These are phyloP conservation scores for Chlorella variabilis DNA, from an alignment of 163 green algal species.

Conservation along the genomic window DNA sequence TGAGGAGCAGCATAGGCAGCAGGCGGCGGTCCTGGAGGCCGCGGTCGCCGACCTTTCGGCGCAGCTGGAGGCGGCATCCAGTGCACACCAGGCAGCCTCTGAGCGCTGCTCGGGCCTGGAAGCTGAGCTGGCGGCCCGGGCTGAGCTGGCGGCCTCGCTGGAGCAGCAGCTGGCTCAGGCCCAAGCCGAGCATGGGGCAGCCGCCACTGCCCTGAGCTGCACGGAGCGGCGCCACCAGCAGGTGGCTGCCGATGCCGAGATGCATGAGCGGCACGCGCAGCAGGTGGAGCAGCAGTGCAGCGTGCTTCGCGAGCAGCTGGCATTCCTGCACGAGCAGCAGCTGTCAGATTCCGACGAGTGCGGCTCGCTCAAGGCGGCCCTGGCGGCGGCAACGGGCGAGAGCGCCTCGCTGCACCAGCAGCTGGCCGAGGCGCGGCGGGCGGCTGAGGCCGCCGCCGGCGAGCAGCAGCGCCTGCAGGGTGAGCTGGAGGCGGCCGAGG, in stretches of 20 bases:
- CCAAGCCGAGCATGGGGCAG: not conserved
- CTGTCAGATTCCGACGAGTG: not conserved
- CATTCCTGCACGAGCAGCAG: slow-evolving; percentile 23
- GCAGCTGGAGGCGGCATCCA: slow-evolving; percentile 2
- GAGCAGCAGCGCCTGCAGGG: slow-evolving; percentile 10
- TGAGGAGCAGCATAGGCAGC: not conserved
- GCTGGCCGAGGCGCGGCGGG: not conserved
- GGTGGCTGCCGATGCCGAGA: not conserved
- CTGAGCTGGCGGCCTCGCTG: not conserved
- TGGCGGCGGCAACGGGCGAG: not conserved
- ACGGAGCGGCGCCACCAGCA: not conserved
- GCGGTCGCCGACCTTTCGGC: not conserved
- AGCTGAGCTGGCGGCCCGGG: not conserved
- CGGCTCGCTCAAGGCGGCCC: not conserved
- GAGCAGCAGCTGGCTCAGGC: slow-evolving; percentile 5
- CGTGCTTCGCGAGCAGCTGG: slow-evolving; percentile 26
- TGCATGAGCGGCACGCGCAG: not conserved
- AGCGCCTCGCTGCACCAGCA: not conserved
- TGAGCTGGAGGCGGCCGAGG: not conserved
- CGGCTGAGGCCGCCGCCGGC: not conserved
- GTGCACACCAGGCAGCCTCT: not conserved
- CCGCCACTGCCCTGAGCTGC: not conserved
- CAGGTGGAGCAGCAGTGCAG: slow-evolving; percentile 30
- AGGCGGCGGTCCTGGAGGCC: not conserved
- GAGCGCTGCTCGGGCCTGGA: not conserved